Evolutionary conservation across 2,329 filamentous ascomycete species (phyloP).

Genomic region (Laburnicola sp.): DNA sequence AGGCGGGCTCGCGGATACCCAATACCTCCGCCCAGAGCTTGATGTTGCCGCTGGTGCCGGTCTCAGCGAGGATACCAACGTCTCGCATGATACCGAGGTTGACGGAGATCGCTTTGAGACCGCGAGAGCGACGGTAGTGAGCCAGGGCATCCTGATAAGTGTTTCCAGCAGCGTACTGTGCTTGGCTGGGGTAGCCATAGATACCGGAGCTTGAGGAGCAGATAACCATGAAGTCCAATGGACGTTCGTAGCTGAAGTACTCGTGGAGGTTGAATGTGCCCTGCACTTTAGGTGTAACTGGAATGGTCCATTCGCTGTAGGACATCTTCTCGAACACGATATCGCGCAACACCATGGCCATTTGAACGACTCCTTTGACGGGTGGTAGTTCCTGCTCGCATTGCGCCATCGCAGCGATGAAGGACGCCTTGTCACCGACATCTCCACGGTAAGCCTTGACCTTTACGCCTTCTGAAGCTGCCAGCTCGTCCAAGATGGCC

Average conservation of each 20-base stretch:
- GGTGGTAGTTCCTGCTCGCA: conserved; percentile 1
- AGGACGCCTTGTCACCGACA: not conserved
- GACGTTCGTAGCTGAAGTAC: conserved; percentile 8
- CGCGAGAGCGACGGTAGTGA: conserved; percentile 19
- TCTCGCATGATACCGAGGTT: conserved; percentile 22
- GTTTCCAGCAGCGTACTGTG: conserved; percentile 30
- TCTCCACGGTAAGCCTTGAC: not conserved
- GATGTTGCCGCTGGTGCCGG: too few relatives aligned
- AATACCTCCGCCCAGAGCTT: not conserved
- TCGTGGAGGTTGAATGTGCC: conserved; percentile 39
- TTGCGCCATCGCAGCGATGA: not conserved
- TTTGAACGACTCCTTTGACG: conserved; percentile 16
- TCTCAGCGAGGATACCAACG: conserved; percentile 21
- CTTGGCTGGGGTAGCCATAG: conserved; percentile 24
- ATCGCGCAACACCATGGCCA: conserved; percentile 16
- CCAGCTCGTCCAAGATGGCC: conserved; percentile 3
- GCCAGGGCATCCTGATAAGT: conserved; percentile 31
- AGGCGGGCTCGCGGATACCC: not conserved
- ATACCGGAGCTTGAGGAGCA: conserved; percentile 25
- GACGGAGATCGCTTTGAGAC: conserved; percentile 18
- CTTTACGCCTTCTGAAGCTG: not conserved
- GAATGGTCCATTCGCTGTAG: conserved; percentile 11
- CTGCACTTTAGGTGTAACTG: conserved; percentile 33
- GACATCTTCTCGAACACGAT: conserved; percentile 25
- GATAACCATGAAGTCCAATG: conserved; percentile 31